These are phyloP conservation scores for Periconia digitata DNA, from an alignment of 2,329 filamentous ascomycete genomes.

Conservation along the genomic window DNA sequence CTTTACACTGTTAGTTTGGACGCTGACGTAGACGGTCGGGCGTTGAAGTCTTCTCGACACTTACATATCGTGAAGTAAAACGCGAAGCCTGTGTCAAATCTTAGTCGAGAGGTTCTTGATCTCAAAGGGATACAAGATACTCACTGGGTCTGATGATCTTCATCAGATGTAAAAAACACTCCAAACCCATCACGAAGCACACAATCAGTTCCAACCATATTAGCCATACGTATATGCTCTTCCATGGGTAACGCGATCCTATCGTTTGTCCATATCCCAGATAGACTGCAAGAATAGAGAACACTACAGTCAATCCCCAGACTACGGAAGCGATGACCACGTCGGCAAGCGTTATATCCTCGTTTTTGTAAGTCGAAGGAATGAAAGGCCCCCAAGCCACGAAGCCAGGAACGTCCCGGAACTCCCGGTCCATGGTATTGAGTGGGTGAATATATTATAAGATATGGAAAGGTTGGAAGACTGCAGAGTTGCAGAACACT, in stretches of 20 bases:
- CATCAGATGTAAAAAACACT: slow-evolving; percentile 41
- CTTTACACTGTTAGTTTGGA: slow-evolving; percentile 14
- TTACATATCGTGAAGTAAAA: slow-evolving; percentile 37
- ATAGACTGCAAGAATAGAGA: slow-evolving; percentile 31
- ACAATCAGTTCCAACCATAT: slow-evolving; percentile 52
- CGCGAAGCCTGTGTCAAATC: slow-evolving; percentile 26
- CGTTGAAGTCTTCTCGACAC: too few relatives aligned
- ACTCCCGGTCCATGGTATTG: slow-evolving; percentile 12
- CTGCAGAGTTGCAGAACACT: background rate
- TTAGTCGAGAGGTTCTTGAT: background rate
- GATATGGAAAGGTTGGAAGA: background rate
- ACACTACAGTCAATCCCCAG: slow-evolving; percentile 32
- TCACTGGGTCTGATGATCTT: slow-evolving; percentile 38
- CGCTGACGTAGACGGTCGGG: too few relatives aligned
- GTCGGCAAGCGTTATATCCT: slow-evolving; percentile 33
- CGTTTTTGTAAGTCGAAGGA: slow-evolving; percentile 17
- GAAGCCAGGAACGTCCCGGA: slow-evolving; percentile 9
- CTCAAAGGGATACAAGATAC: slow-evolving; percentile 3
- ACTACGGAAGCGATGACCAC: slow-evolving; percentile 35
- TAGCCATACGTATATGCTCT: slow-evolving; percentile 51
- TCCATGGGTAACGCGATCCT: slow-evolving; percentile 26
- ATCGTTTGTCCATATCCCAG: slow-evolving; percentile 33
- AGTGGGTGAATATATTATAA: background rate
- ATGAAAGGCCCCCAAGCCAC: slow-evolving; percentile 22
- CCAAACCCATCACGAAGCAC: slow-evolving; percentile 47